Evolutionary conservation across 2,329 filamentous ascomycete genomes (phyloP).

Genomic region (Arachnomyces sp.): DNA sequence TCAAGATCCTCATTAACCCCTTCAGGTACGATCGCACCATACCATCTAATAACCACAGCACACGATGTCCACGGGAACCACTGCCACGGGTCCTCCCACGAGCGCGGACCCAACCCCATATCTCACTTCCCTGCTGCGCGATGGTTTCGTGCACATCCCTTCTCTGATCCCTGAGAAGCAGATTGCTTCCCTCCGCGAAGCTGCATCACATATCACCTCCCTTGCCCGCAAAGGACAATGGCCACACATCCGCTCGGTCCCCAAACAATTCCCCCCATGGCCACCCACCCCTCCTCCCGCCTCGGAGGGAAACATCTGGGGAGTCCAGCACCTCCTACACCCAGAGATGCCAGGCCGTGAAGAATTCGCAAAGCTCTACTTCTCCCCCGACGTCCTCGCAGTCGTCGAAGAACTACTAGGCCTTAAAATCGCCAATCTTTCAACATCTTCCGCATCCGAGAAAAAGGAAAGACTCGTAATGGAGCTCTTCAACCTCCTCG

Average conservation of each 20-base stretch:
- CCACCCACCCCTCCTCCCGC: conserved; percentile 43
- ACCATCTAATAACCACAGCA: too few species aligned
- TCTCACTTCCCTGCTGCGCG: conserved; percentile 50
- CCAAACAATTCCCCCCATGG: conserved; percentile 90
- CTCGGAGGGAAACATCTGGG: conserved; percentile 65
- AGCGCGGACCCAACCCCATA: conserved; percentile 26
- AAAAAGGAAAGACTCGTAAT: conserved; percentile 62
- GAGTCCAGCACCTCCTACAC: conserved; percentile 76
- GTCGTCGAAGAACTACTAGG: conserved; percentile 59
- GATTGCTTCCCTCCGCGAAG: conserved; percentile 52
- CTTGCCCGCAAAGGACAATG: conserved; percentile 63
- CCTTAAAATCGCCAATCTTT: conserved; percentile 18
- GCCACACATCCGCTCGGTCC: conserved; percentile 74
- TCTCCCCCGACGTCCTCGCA: conserved; percentile 54
- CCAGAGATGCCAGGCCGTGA: conserved; percentile 56
- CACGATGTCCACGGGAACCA: too few species aligned
- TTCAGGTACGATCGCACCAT: too few species aligned
- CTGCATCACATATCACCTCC: conserved; percentile 49
- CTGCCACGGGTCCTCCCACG: not conserved
- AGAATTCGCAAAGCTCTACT: conserved; percentile 62
- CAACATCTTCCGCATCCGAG: conserved; percentile 21
- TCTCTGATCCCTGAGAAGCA: conserved; percentile 51
- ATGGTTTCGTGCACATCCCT: conserved; percentile 70
- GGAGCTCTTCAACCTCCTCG: conserved; percentile 81
- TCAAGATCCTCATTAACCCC: too few species aligned